Evolutionary conservation across 805 yeast genomes (phyloP), one percentile per base, ranked within the genome.

Genomic region (Yamadazyma laniorum): DNA sequence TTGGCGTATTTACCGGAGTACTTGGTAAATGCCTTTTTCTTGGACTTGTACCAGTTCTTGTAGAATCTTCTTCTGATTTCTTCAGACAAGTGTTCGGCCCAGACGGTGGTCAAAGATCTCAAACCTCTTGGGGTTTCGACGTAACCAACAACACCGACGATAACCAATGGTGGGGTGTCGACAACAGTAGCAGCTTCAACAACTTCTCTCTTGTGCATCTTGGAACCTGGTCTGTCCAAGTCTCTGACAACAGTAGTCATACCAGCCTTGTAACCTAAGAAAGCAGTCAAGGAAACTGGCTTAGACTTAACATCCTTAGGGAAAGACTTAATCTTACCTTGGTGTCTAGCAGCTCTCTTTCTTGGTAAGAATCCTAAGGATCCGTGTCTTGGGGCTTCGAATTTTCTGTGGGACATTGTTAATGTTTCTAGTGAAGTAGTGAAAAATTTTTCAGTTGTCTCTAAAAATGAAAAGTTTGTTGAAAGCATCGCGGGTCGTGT

Each of bases 371-470:
- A 93, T 70, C 98, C 99, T 73, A 93, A 80, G 74, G 95, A 91
- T 77, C 99, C 99, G 90, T 93, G 98, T 82, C 99, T 89, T 82
- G 99, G 99, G 64, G 93, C 95, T 87, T 93, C 98, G 93, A 70
- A 93, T 85, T 93, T 93, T 85, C 99, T 88, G 93, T 93, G 99
- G 74, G 99, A 93, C 99, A 93, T 93, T 13, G 8, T 43, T 34
- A 21, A 21, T 21, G 29, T 32, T 16, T 26, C 31, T 29, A 26
- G 34, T 37, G 25, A 37, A 29, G 27, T 18, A 32, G 34, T 15
- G 18, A 29, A 35, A 29, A 22, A 21, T 35, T 35, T 35, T 29
- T 35, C 34, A 34, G 23, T 11, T 30, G 16, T 15, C 12, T 6
- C 8, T n/a, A 9, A 21, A 21, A 21, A 9, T 21, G 23, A 21